phyloP scores from a whole-genome alignment of 2,329 filamentous ascomycete species.

The Cyphellophora attinorum region DNA sequence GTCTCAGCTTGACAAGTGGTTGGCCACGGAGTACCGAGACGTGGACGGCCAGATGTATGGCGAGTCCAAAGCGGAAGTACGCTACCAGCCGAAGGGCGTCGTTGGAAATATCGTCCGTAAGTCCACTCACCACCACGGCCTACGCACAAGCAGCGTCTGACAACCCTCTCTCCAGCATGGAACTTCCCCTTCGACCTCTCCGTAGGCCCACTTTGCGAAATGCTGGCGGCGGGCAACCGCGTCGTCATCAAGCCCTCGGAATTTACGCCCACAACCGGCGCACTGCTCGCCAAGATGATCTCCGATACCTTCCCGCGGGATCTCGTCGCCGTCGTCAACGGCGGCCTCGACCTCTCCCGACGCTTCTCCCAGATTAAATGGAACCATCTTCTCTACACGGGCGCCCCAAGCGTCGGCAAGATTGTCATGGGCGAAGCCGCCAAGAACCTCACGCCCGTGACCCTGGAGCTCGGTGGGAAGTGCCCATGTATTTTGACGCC shows the following conservation, averaged over 20 bases:
- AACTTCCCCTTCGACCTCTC: conserved; percentile 35
- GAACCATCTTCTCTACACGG: conserved; percentile 39
- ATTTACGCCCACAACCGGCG: conserved; percentile 24
- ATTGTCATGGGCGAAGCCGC: conserved; percentile 32
- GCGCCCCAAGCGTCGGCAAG: conserved; percentile 28
- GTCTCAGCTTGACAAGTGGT: conserved; percentile 7
- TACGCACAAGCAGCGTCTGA: background rate
- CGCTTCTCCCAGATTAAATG: conserved; percentile 29
- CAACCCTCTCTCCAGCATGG: conserved; percentile 26
- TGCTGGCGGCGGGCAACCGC: conserved; percentile 33
- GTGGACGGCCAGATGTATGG: conserved; percentile 4
- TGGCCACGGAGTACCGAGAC: conserved; percentile 2
- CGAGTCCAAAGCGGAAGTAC: conserved; percentile 2
- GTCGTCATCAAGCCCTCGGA: conserved; percentile 38
- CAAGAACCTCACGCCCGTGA: conserved; percentile 33
- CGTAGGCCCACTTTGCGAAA: conserved; percentile 31
- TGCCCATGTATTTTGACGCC: conserved; percentile 33
- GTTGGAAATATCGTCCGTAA: conserved; percentile 6
- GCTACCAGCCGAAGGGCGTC: conserved; percentile 5
- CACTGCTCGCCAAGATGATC: conserved; percentile 29
- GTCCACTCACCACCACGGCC: background rate
- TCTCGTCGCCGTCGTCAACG: conserved; percentile 27
- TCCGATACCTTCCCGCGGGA: conserved; percentile 31
- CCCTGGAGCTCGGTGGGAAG: conserved; percentile 38
- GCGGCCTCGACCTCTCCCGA: conserved; percentile 27